These are phyloP conservation scores for Jaapia argillacea DNA, from an alignment of 768 basidiomycete species.

Conservation along the genomic window DNA sequence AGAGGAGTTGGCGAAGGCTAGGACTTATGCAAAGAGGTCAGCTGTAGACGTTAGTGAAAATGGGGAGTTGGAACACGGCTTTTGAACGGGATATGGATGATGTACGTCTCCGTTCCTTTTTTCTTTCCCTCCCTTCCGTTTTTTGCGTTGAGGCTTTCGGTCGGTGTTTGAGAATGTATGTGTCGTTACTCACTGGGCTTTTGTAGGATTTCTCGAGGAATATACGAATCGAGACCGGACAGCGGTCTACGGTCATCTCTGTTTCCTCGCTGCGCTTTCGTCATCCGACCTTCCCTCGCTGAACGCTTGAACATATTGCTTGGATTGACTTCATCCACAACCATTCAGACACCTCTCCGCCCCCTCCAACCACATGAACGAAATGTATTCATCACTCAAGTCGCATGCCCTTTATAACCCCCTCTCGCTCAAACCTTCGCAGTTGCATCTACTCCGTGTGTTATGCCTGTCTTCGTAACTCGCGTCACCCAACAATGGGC, in stretches of 20 bases:
- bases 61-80: slow-evolving; percentile 69
- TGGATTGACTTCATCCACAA: no score
- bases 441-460: slow-evolving; percentile 28
- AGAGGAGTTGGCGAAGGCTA: no score
- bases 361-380: no score
- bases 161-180: not conserved
- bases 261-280: not conserved
- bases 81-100: slow-evolving; percentile 67
- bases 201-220: slow-evolving; percentile 52
- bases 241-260: slow-evolving; percentile 50
- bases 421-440: slow-evolving; percentile 28
- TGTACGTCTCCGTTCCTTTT: slow-evolving; percentile 3
- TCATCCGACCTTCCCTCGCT: no score
- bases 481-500: slow-evolving; percentile 8
- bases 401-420: no score
- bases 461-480: slow-evolving; percentile 25
- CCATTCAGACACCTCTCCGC: slow-evolving; percentile 79
- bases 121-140: not conserved
- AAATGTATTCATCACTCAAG: slow-evolving; percentile 32
- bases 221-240: slow-evolving; percentile 48
- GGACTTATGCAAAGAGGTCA: no score
- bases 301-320: no score
- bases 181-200: no score
- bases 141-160: no score
- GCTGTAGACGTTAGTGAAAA: no score